A percentile compares a stretch with the other conserved stretches of the same genome.
Evolutionary conservation across 257 asterid genomes (phyloP).

Genomic region (Euphrasia confusa): DNA sequence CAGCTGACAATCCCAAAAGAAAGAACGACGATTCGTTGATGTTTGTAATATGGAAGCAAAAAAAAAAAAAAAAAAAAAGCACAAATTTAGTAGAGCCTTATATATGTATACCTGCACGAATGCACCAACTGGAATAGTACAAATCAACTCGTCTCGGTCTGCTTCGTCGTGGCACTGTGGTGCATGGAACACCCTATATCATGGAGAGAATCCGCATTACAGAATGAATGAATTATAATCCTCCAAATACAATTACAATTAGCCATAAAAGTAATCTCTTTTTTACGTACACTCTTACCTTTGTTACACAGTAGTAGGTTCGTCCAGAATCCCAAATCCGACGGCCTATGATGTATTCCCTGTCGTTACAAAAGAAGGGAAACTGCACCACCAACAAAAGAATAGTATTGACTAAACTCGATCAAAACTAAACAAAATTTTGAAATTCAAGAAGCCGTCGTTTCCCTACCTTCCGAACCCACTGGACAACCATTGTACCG

Average conservation of each 20-base stretch:
- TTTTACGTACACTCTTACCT: conserved; percentile 41
- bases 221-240: conserved; percentile 1
- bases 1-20: conserved; percentile 23
- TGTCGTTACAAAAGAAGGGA: conserved; percentile 85
- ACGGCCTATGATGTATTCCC: conserved; percentile 77
- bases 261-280: neutral
- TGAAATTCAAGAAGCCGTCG: too few species aligned
- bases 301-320: conserved; percentile 63
- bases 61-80: too few species aligned
- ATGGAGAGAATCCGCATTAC: neutral
- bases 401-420: conserved; percentile 15
- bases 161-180: conserved; percentile 59
- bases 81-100: too few species aligned
- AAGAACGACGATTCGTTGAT: too few species aligned
- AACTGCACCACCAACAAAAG: conserved; percentile 47
- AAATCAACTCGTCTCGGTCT: conserved; percentile 85
- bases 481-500: conserved; percentile 80
- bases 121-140: conserved; percentile 84
- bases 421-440: too few species aligned
- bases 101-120: conserved; percentile 64
- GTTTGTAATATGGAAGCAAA: too few species aligned
- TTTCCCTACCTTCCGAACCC: conserved; percentile 80
- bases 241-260: neutral
- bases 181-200: conserved; percentile 60
- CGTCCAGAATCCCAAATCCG: conserved; percentile 61